A percentile compares a stretch with the other conserved stretches of the same genome.
Conservation (phyloP, 805 yeast species). For the Zygotorulaspora danielsina region DNA sequence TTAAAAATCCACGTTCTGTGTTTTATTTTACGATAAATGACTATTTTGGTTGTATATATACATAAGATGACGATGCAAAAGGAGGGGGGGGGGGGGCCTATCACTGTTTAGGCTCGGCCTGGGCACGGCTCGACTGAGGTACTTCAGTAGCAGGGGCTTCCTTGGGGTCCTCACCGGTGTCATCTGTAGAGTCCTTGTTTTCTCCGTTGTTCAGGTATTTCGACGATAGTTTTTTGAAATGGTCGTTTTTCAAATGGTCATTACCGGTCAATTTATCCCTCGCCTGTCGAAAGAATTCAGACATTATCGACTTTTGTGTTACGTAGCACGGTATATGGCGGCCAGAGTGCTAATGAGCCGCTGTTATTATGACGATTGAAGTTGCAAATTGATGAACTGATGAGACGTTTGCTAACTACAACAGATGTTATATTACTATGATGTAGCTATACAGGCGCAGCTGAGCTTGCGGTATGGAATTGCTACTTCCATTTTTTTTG, state of each 20-base stretch:
- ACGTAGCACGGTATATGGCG: neutral
- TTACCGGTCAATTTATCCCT: conserved; percentile 26
- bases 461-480: too few species aligned
- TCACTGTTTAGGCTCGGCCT: neutral
- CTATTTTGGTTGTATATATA: neutral
- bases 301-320: conserved; percentile 5
- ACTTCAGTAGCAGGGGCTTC: conserved; percentile 1
- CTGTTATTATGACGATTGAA: too few species aligned
- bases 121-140: neutral
- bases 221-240: conserved; percentile 17
- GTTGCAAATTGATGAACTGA: neutral
- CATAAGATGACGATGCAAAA: too few species aligned
- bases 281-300: conserved; percentile 23
- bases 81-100: too few species aligned
- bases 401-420: too few species aligned
- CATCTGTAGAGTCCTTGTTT: conserved; percentile 2
- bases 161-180: conserved; percentile 4
- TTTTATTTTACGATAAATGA: neutral
- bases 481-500: too few species aligned
- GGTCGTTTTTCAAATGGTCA: conserved; percentile 19
- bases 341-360: too few species aligned
- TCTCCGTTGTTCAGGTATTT: conserved; percentile 13
- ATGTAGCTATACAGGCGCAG: too few species aligned
- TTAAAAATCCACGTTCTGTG: too few species aligned
- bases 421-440: too few species aligned